Evolutionary conservation across 1,284 basidiomycete genomes (phyloP), one percentile per base, ranked within the genome.

Genomic region (Agaricales sp.): DNA sequence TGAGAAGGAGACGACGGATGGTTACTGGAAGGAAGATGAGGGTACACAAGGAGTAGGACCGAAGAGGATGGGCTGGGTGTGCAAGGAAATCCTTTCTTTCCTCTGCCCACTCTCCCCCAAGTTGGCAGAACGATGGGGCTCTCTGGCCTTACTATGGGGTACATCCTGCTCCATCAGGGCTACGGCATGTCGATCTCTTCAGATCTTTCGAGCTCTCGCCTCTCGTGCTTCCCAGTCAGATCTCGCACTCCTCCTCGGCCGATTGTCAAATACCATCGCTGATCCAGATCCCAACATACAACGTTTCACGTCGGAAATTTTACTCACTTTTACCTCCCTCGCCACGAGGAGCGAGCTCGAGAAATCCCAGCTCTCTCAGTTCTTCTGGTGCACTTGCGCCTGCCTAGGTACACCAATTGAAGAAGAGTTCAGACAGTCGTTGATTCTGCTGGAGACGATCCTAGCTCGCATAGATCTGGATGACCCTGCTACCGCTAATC

Each of bases 311-410:
- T 77, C 79, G 6, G 93, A 94, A 63, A 82, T 95, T 52, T 68
- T 97, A 37, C 71, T 79, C 37, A 94, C 92, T 0, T 73, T 97
- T 48, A 79, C 77, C 14, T 71, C 82, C 6, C 73, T 93, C 49
- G 79, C 81, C 11, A 73, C 74, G 26, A 70, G 74, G 4, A 67
- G 75, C 16, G 75, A 82, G 41, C 66, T 82, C 11, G 75, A 85
- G 52, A 69, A 73, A 22, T 66, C 75, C 2, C 71, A 87, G 22
- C 69, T 92, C 23, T 88, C 91, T 0, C 89, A 91, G 59, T 71
- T 93, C 41, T 96, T 91, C 65, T 96, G 93, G 93, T 85, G 82
- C 57, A 75, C 84, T 1, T 76, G 80, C 41, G 92, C 90, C 1
- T 90, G 87, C 56, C 73, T 95, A 22, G 83, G 80, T 18, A 94